Evolutionary conservation across 2,329 filamentous ascomycete genomes (phyloP), one percentile per base, ranked within the genome.

Genomic region (Penicillium decumbens): DNA sequence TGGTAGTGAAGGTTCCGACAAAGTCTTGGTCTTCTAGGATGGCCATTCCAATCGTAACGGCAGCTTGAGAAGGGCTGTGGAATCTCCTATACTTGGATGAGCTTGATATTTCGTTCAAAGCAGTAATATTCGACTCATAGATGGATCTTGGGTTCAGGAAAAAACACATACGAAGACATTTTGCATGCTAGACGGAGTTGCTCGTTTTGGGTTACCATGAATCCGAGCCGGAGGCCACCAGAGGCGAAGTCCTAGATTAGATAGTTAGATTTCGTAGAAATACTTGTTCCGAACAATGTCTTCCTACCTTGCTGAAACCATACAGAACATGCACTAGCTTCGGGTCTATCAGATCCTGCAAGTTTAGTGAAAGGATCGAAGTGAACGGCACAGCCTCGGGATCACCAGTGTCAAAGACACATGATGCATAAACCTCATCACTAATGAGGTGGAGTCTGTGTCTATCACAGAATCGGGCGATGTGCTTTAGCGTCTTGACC

Each of bases 351-450:
- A 77, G 49, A 0, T 60, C 69, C 0, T 60, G 49, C 0, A 67
- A 64, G 28, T 75, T 65, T 12, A 80, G 66, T 0, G 75, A 67
- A 1, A 79, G 65, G 1, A 69, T 64, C 0, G 77, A 79, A 3
- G 69, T 69, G 50, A 80, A 80, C 0, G 69, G 66, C 1, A 66
- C 52, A 2, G 63, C 63, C 3, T 57, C 25, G 1, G 52, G 59
- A 44, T 64, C 72, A 50, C 41, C 78, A 1, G 63, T 58, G 18
- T 70, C 56, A 59, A 75, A 82, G 1, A 76, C 67, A 6, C 77
- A 80, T 1, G 78, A 62, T 3, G 77, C 80, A 57, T 82, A 82
- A 12, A 82, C 73, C 57, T 82, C 80, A 57, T 82, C 79, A 54
- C 72, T 75, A 59, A 82, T 74, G 25, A 82, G 67, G 56, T 82